Base-by-base conservation (phyloP, 1,284 basidiomycete genomes). In the Clitocybe nebularis region DNA sequence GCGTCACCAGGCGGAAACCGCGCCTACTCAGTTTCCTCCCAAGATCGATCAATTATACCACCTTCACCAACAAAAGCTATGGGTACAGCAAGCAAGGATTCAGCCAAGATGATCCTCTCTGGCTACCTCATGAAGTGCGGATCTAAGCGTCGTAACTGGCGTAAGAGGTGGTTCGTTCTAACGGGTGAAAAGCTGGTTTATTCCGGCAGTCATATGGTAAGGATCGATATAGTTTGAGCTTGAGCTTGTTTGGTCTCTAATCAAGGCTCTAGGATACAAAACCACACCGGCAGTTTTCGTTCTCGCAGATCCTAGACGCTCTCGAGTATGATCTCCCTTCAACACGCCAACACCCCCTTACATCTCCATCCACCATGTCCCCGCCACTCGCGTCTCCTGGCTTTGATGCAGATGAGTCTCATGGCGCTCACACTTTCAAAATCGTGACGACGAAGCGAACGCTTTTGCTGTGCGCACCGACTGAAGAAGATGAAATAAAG, bases 91-190 rank as follows among this genome's bases (percentile, higher is more conserved):
- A 53, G 58, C 38, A 75, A 76, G 22, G 85, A 86, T 54, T 71
- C 77, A 4, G 69, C 77, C 16, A 93, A 91, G 66, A 69, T 83
- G 35, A 82, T 96, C 21, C 60, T 93, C 3, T 81, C 85, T 21
- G 93, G 93, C 1, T 99, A 99, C 62, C 71, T 99, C 47, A 95
- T 96, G 89, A 99, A 99, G 62, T 93, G 93, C 62, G 93, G 93
- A 32, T 84, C 84, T 38, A 91, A 95, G 52, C 80, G 94, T 54
- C 86, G 91, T 56, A 89, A 84, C 47, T 99, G 96, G 96, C 76
- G 93, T 45, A 99, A 99, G 67, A 72, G 92, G 32, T 94, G 89
- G 89, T 94, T 94, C 57, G 81, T 88, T 43, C 71, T 95, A 19
- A 90, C 84, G 22, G 78, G 79, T 23, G 87, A 90, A 56, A 88